Evolutionary conservation across 192 early-diverging fungal species (phyloP).

Genomic region (Entomortierella beljakovae): DNA sequence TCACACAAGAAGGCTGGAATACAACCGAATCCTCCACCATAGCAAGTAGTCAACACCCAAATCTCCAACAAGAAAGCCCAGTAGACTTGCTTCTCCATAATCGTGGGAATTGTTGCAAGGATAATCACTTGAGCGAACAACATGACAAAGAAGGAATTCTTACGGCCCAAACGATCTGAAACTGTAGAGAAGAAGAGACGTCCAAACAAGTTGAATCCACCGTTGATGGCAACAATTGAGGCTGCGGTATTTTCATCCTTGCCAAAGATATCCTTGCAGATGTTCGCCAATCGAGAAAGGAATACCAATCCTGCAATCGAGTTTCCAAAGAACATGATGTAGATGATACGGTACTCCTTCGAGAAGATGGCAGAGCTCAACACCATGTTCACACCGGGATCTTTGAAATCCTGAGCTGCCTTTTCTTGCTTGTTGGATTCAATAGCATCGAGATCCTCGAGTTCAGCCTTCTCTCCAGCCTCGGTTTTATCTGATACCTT

Average conservation of each 20-base stretch:
- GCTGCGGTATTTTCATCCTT: slow-evolving; percentile 35
- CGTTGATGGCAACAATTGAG: slow-evolving; percentile 68
- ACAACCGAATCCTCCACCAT: slow-evolving; percentile 82
- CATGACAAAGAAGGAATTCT: slow-evolving; percentile 73
- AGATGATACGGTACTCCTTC: slow-evolving; percentile 71
- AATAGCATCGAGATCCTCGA: background rate
- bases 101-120: slow-evolving; percentile 65
- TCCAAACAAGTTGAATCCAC: slow-evolving; percentile 70
- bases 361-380: slow-evolving; percentile 64
- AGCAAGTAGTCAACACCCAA: slow-evolving; percentile 76
- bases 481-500: slow-evolving; percentile 5
- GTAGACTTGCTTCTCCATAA: slow-evolving; percentile 66
- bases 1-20: slow-evolving; percentile 83
- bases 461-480: slow-evolving; percentile 2
- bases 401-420: slow-evolving; percentile 32
- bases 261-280: slow-evolving; percentile 68
- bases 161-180: slow-evolving; percentile 72
- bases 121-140: slow-evolving; percentile 69
- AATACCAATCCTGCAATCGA: slow-evolving; percentile 70
- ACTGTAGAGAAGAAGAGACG: slow-evolving; percentile 67
- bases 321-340: slow-evolving; percentile 70
- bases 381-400: slow-evolving; percentile 63
- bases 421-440: slow-evolving; percentile 16
- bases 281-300: slow-evolving; percentile 68
- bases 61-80: slow-evolving; percentile 70